phyloP scores from a whole-genome alignment of 1,284 basidiomycete genomes.

The Abortiporus biennis region DNA sequence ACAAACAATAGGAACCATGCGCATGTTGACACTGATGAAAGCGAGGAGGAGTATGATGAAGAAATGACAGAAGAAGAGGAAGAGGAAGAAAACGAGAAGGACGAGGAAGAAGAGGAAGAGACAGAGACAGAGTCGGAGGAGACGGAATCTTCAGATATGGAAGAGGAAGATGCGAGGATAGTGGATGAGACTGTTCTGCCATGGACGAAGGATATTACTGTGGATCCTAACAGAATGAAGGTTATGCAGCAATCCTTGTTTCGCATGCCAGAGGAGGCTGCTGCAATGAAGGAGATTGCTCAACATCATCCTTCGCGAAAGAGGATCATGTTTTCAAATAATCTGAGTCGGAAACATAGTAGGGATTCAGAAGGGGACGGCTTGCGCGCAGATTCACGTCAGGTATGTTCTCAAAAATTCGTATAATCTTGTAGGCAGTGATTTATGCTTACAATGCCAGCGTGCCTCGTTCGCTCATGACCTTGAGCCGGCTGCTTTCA shows the following conservation, averaged over 20 bases:
- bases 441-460: conserved; percentile 29
- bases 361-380: conserved; percentile 71
- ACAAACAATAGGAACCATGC: neutral
- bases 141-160: conserved; percentile 16
- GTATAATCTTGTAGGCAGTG: conserved; percentile 3
- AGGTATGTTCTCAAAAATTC: conserved; percentile 39
- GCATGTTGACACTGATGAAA: too few relatives aligned
- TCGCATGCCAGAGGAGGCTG: conserved; percentile 64
- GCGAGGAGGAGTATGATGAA: conserved; percentile 7
- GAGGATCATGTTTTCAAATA: conserved; percentile 29
- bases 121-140: conserved; percentile 9
- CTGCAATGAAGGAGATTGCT: conserved; percentile 45
- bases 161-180: conserved; percentile 21
- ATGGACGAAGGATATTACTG: conserved; percentile 64
- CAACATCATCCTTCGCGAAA: conserved; percentile 28
- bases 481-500: conserved; percentile 53
- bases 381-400: conserved; percentile 54
- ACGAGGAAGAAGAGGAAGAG: conserved; percentile 5
- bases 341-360: conserved; percentile 60
- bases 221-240: conserved; percentile 80
- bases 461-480: conserved; percentile 74
- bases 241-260: conserved; percentile 92
- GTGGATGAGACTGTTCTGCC: conserved; percentile 33
- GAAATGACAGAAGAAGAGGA: conserved; percentile 15
- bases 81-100: conserved; percentile 11